These are phyloP conservation scores for Heliamphora exappendiculata DNA, from an alignment of 148 eudicot species.

Conservation along the genomic window DNA sequence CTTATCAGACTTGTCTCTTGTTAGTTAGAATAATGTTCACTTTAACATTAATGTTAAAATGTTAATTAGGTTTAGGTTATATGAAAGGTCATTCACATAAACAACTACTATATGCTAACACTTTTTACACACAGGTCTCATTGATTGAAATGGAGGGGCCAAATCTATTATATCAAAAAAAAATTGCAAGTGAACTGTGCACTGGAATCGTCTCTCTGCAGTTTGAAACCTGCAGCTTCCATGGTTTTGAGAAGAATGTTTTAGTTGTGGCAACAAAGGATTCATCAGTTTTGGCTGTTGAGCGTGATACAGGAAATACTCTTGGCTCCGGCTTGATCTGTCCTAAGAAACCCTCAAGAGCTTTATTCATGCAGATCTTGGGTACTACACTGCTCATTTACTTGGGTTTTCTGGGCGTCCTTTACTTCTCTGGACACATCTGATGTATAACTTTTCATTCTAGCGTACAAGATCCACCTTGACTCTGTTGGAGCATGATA, in stretches of 20 bases:
- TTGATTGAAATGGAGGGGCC: slow-evolving; percentile 64
- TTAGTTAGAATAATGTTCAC: background rate
- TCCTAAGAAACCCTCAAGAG: slow-evolving; percentile 81
- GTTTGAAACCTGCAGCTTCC: slow-evolving; percentile 57
- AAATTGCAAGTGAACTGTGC: slow-evolving; percentile 59
- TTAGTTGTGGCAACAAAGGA: slow-evolving; percentile 68
- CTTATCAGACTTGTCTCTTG: background rate
- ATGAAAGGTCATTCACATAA: background rate
- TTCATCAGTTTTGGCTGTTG: slow-evolving; percentile 73
- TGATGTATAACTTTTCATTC: background rate
- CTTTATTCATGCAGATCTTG: slow-evolving; percentile 68
- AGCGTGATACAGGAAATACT: slow-evolving; percentile 65
- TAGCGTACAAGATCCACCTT: background rate
- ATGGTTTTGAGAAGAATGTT: slow-evolving; percentile 77
- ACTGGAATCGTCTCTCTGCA: slow-evolving; percentile 68
- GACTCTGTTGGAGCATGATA: background rate
- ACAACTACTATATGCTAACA: background rate
- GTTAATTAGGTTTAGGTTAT: background rate
- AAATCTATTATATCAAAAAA: slow-evolving; percentile 48
- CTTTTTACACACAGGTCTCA: slow-evolving; percentile 47
- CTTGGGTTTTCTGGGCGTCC: background rate
- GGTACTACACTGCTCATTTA: slow-evolving; percentile 33
- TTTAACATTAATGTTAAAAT: background rate
- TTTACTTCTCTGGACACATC: background rate
- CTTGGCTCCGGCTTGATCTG: slow-evolving; percentile 48